Evolutionary conservation across 1,139 yeast species (phyloP), one percentile per base, ranked within the genome.

Genomic region (Sugiyamaella japonica): DNA sequence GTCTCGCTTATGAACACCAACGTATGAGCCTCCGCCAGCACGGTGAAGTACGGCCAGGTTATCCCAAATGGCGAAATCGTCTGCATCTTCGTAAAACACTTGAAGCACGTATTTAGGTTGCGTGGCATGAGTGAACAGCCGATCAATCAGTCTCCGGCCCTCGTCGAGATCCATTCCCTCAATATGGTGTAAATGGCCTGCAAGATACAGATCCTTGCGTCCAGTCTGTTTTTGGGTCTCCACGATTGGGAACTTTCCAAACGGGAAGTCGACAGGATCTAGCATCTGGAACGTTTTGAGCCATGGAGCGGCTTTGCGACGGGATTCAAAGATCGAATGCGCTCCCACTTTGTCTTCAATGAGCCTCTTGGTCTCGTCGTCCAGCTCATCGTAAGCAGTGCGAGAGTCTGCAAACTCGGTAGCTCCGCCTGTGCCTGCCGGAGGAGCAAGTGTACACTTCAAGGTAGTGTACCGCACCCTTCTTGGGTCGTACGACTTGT

Each of bases 301-400:
- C 47, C 47, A 47, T 3, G 52, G 48, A 34, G 50, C 55, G 16
- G 55, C 47, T n/a, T 41, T 52, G 8, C 51, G 50, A 20, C 55
- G 48, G 17, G 46, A 37, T 20, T 52, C 52, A 44, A 52, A 52
- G 17, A 52, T 52, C 2, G 55, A 52, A 40, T 52, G 55, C 1
- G 48, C 46, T 8, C 52, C 55, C 6, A 52, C 41, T 15, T 41
- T 48, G 25, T 48, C 45, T 9, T 40, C 52, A 16, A 47, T 40
- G 10, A 42, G 15, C n/a, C 41, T 23, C 39, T 52, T 52, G 12
- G 42, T 52, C n/a, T 48, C 52, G 9, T 52, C 51, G 29, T 52
- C 55, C 17, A 52, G 20, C 13, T 52, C 55, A 23, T 52, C 55
- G 23, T 52, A 52, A 9, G 55, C 55, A 20, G 55, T 52, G 31